These are phyloP conservation scores for Musa balbisiana DNA, from an alignment of 202 grass and related monocot species.

Conservation along the genomic window DNA sequence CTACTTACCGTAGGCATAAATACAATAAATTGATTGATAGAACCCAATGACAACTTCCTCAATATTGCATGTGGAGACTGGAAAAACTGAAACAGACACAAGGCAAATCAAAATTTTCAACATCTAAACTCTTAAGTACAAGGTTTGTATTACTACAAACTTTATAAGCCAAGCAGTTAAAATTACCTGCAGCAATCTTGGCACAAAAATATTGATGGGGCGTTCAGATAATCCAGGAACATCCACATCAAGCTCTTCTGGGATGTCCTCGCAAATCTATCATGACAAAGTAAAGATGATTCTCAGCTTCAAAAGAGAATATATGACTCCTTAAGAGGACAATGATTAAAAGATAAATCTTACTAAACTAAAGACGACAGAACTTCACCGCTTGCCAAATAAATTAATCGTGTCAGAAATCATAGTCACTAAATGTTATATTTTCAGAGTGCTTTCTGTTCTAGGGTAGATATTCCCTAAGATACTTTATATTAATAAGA, in stretches of 20 bases:
- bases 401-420: neutral
- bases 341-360: neutral
- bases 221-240: constrained; percentile 82
- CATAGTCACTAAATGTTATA: neutral
- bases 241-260: constrained; percentile 88
- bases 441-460: neutral
- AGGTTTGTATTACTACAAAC: neutral
- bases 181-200: constrained; percentile 72
- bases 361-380: neutral
- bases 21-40: constrained; percentile 88
- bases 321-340: neutral
- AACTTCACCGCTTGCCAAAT: neutral
- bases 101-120: constrained; percentile 1
- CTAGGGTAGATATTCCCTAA: neutral
- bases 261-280: constrained; percentile 97
- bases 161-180: neutral
- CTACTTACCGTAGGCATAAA: constrained; percentile 73
- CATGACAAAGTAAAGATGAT: constrained; percentile 2
- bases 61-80: constrained; percentile 75
- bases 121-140: neutral
- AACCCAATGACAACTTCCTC: constrained; percentile 79
- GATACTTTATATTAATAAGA: neutral
- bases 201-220: constrained; percentile 88
- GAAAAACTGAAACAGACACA: constrained; percentile 55
- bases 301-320: neutral